phyloP scores from a whole-genome alignment of 2,329 filamentous ascomycete genomes.

The Nothopassalora personata region DNA sequence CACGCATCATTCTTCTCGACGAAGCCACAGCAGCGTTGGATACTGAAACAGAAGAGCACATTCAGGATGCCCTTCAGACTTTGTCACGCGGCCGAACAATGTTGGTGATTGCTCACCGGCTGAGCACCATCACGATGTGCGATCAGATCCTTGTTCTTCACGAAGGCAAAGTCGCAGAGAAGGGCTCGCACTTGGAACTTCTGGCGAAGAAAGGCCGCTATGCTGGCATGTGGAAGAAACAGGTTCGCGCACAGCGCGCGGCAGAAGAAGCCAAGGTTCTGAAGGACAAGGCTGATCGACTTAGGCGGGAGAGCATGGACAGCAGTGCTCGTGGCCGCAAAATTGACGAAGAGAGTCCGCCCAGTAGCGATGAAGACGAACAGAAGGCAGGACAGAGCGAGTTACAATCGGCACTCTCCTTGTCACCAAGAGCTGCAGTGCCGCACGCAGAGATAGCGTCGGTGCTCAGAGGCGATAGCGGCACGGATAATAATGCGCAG shows the following conservation, averaged over 20 bases:
- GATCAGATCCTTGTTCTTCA: slow-evolving; percentile 54
- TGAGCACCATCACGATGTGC: slow-evolving; percentile 52
- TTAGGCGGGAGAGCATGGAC: slow-evolving; percentile 45
- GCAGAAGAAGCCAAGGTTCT: slow-evolving; percentile 46
- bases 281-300: slow-evolving; percentile 46
- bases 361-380: slow-evolving; percentile 36
- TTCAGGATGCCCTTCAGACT: slow-evolving; percentile 77
- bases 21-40: slow-evolving; percentile 90
- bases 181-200: slow-evolving; percentile 48
- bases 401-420: slow-evolving; percentile 22
- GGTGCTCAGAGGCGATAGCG: slow-evolving; percentile 13
- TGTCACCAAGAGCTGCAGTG: slow-evolving; percentile 22
- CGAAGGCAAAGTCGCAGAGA: slow-evolving; percentile 48
- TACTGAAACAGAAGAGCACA: slow-evolving; percentile 87
- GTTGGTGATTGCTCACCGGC: slow-evolving; percentile 80
- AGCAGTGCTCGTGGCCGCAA: slow-evolving; percentile 30
- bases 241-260: slow-evolving; percentile 46
- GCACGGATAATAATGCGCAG: slow-evolving; percentile 23
- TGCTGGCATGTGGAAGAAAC: slow-evolving; percentile 49
- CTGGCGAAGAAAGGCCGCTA: slow-evolving; percentile 44
- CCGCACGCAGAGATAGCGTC: slow-evolving; percentile 25
- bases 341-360: slow-evolving; percentile 19
- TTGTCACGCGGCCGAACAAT: slow-evolving; percentile 83
- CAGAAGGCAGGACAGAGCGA: slow-evolving; percentile 17
- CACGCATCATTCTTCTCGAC: slow-evolving; percentile 85